A percentile compares a stretch with the other conserved stretches of the same genome.
phyloP scores from a whole-genome alignment of 2,329 filamentous ascomycete species.

The Geoglossum cookeanum region DNA sequence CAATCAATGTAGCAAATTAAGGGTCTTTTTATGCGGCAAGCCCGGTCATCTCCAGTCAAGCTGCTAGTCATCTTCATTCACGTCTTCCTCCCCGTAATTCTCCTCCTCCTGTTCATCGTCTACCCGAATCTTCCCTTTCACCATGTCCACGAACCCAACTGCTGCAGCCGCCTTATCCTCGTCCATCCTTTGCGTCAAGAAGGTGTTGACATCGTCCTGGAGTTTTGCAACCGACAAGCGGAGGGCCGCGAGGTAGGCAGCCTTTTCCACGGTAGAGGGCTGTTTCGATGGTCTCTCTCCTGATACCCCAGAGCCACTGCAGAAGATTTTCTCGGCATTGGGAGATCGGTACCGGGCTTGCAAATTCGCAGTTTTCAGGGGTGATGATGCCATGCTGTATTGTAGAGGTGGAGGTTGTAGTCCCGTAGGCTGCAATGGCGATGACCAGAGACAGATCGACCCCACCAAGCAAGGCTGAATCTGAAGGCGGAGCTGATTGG shows the following conservation, averaged over 20 bases:
- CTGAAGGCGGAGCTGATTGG: neutral
- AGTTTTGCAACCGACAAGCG: slow-evolving; percentile 35
- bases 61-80: slow-evolving; percentile 35
- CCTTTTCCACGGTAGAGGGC: slow-evolving; percentile 27
- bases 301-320: neutral
- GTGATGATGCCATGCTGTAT: neutral
- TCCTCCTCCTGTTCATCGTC: slow-evolving; percentile 47
- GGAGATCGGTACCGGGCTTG: neutral
- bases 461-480: no score
- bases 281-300: neutral
- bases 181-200: slow-evolving; percentile 57
- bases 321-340: neutral
- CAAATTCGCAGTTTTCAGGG: neutral
- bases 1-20: neutral
- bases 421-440: neutral
- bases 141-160: slow-evolving; percentile 20
- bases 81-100: slow-evolving; percentile 70
- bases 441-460: neutral
- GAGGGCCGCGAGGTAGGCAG: slow-evolving; percentile 39
- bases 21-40: neutral
- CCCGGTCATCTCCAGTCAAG: neutral
- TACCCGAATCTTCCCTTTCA: slow-evolving; percentile 20
- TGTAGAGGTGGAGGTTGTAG: neutral
- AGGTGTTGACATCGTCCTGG: slow-evolving; percentile 50
- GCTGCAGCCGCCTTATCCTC: slow-evolving; percentile 40